These are phyloP conservation scores for Colletotrichum coccodes DNA, from an alignment of 2,329 filamentous ascomycete species.

Conservation along the genomic window DNA sequence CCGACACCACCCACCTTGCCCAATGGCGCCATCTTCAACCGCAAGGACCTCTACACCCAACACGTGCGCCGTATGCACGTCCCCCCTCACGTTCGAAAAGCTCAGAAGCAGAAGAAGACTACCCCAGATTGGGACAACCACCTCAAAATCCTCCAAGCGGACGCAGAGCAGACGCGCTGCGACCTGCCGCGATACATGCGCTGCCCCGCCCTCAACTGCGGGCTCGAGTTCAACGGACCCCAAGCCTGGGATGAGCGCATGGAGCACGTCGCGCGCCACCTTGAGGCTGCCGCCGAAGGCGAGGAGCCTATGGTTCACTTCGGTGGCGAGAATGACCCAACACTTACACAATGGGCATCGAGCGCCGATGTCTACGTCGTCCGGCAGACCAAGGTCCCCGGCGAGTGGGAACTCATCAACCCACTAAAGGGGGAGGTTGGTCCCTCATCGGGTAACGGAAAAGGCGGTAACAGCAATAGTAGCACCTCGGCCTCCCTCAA, in stretches of 20 bases:
- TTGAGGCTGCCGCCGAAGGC: slow-evolving; percentile 65
- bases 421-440: slow-evolving; percentile 37
- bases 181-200: slow-evolving; percentile 66
- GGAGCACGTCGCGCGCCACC: slow-evolving; percentile 87
- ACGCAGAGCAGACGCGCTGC: slow-evolving; percentile 71
- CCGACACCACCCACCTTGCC: slow-evolving; percentile 43
- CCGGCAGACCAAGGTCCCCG: slow-evolving; percentile 27
- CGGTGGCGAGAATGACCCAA: slow-evolving; percentile 49
- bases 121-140: slow-evolving; percentile 59
- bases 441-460: slow-evolving; percentile 30
- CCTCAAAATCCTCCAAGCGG: slow-evolving; percentile 64
- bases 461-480: slow-evolving; percentile 16
- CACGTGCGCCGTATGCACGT: slow-evolving; percentile 89
- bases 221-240: slow-evolving; percentile 65
- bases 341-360: slow-evolving; percentile 53
- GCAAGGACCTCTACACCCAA: slow-evolving; percentile 91
- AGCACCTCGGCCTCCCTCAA: slow-evolving; percentile 6
- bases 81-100: slow-evolving; percentile 53
- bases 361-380: slow-evolving; percentile 50
- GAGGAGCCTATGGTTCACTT: slow-evolving; percentile 45
- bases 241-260: slow-evolving; percentile 83
- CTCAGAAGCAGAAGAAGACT: slow-evolving; percentile 48
- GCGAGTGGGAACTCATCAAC: slow-evolving; percentile 47
- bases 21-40: slow-evolving; percentile 80
- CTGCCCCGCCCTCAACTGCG: slow-evolving; percentile 73